Evolutionary conservation across 2,329 filamentous ascomycete species (phyloP).

Genomic region (Blastomyces silverae): DNA sequence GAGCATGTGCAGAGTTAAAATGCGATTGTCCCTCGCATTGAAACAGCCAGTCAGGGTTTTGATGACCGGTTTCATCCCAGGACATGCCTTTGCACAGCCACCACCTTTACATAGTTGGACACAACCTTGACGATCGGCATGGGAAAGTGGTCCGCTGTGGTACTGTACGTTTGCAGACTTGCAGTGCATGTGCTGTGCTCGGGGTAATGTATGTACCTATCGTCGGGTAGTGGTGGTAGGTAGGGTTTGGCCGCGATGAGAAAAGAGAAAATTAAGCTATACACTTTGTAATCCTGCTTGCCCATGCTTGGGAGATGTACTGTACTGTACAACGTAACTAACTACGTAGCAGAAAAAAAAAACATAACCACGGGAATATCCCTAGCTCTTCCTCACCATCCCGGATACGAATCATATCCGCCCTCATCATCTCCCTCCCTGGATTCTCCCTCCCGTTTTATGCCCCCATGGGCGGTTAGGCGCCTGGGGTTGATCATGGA

Average conservation of each 20-base stretch:
- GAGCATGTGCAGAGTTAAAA: too few species aligned
- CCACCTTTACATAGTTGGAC: neutral
- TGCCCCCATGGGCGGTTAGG: too few species aligned
- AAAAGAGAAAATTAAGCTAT: too few species aligned
- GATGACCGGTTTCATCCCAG: neutral
- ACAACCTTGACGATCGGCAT: neutral
- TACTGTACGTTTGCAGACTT: neutral
- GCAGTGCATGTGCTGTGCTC: neutral
- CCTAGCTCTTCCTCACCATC: neutral
- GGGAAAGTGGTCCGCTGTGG: neutral
- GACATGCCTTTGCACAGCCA: neutral
- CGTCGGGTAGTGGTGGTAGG: too few species aligned
- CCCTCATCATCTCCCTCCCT: too few species aligned
- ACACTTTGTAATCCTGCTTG: too few species aligned
- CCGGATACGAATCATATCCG: neutral
- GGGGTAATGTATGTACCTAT: too few species aligned
- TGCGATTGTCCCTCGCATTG: neutral
- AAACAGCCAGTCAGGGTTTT: neutral
- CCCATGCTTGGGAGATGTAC: neutral
- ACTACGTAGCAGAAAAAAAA: too few species aligned
- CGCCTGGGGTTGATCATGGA: neutral
- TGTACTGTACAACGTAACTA: too few species aligned
- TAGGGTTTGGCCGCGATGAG: too few species aligned
- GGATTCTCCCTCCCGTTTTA: too few species aligned
- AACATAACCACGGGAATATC: neutral